Base-by-base conservation (phyloP, 1,284 basidiomycete species). In the Agroathelia rolfsii region DNA sequence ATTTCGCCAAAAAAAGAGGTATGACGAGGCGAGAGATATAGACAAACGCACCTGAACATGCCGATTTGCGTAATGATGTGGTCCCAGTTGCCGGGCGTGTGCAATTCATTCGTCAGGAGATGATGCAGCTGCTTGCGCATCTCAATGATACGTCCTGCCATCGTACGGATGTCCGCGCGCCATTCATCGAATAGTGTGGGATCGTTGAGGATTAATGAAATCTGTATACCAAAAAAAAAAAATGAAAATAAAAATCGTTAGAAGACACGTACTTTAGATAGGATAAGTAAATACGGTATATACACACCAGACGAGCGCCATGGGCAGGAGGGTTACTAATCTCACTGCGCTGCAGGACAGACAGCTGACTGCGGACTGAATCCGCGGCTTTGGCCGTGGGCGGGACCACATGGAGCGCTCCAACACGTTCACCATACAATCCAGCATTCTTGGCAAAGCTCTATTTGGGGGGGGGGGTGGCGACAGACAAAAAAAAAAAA, bases 381-480 rank as follows among this genome's bases (percentile, higher is more conserved):
- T 67, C 65, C n/a, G 78, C 79, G 11, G 78, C 69, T 28, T 85
- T 80, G 50, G 60, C 59, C 43, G 61, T 62, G 25, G 64, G 53
- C 3, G 72, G 62, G 22, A 92, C 70, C 32, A 93, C 54, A 55
- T 90, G 85, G 47, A 95, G 61, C 21, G 84, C 85, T 14, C 90
- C 89, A 35, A 89, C 72, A 20, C 90, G 83, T 59, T 93, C 86
- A 31, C 88, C 84, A 52, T 96, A 96, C 54, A 96, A 53, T 5
- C 93, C 93, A 7, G 90, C 89, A 50, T 95, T 95, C 72, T 96
- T 95, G 22, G 92, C 89, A 58, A 93, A 95, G 54, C 83, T 88
- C 82, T 94, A n/a, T n/a, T n/a, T n/a, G n/a, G n/a, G n/a, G n/a
- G n/a, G n/a, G n/a, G n/a, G n/a, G n/a, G n/a, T n/a, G n/a, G 64